A percentile compares a stretch with the other conserved stretches of the same genome.
Evolutionary conservation across 202 grass and related monocot species (phyloP).

Genomic region (Cymbopogon flexuosus): DNA sequence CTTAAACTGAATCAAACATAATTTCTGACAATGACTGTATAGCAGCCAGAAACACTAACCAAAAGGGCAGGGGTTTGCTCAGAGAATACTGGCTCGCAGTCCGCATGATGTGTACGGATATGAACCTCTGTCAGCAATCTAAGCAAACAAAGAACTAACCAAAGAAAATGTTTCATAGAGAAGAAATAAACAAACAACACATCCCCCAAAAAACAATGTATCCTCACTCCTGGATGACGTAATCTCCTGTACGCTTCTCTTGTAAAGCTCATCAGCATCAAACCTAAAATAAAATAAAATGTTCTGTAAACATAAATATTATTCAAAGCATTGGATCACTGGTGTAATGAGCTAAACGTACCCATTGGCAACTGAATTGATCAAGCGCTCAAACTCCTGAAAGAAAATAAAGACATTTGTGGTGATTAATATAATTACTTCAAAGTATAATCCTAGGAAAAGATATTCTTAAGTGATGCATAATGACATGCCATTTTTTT

Average conservation of each 20-base stretch:
- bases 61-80: neutral
- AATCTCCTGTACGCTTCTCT: neutral
- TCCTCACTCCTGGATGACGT: conserved; percentile 19
- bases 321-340: neutral
- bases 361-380: conserved; percentile 2
- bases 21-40: neutral
- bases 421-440: neutral
- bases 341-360: neutral
- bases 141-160: conserved; percentile 29
- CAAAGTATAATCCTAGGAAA: neutral
- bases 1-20: neutral
- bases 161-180: neutral
- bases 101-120: neutral
- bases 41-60: neutral
- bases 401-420: conserved; percentile 7
- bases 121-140: conserved; percentile 28
- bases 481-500: neutral
- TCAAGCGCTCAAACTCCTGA: conserved; percentile 13
- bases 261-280: conserved; percentile 17
- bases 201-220: conserved; percentile 9
- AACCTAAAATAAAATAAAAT: neutral
- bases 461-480: neutral
- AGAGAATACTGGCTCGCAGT: neutral
- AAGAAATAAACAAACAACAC: conserved; percentile 19
- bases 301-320: neutral